Conservation (phyloP, 768 basidiomycete species). For the Mycena galericulata region DNA sequence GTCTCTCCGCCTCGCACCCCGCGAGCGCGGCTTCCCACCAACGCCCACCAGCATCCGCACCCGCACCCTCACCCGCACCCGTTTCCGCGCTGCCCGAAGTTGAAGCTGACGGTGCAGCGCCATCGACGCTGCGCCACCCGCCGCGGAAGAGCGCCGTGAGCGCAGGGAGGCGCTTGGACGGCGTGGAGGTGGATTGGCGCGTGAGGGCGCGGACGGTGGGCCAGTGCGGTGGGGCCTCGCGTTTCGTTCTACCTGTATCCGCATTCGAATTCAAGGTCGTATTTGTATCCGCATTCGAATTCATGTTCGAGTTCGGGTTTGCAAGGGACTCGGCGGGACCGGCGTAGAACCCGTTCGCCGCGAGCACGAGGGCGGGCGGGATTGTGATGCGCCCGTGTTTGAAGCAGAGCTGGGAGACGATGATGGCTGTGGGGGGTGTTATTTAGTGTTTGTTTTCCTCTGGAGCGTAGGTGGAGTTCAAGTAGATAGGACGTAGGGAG, state of each 20-base stretch:
- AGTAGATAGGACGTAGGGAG: too few species aligned
- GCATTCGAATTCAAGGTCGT: neutral
- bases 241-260: neutral
- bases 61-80: too few species aligned
- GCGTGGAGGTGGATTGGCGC: too few species aligned
- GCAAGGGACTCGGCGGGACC: conserved; percentile 13
- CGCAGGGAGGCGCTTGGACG: conserved; percentile 55
- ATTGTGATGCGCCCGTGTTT: conserved; percentile 80
- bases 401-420: conserved; percentile 74
- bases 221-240: conserved; percentile 62
- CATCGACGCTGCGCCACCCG: conserved; percentile 62
- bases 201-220: conserved; percentile 50
- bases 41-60: conserved; percentile 38
- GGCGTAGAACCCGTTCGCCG: conserved; percentile 66
- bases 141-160: conserved; percentile 59
- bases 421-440: conserved; percentile 73
- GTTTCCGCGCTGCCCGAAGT: too few species aligned
- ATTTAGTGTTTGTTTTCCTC: conserved; percentile 46
- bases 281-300: neutral
- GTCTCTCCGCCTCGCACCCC: conserved; percentile 56
- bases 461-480: neutral
- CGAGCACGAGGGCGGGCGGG: conserved; percentile 74
- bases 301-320: neutral
- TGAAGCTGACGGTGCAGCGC: neutral
- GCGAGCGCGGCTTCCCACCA: conserved; percentile 79